Evolutionary conservation across 768 basidiomycete species (phyloP).

Genomic region (Termitomyces sp.): DNA sequence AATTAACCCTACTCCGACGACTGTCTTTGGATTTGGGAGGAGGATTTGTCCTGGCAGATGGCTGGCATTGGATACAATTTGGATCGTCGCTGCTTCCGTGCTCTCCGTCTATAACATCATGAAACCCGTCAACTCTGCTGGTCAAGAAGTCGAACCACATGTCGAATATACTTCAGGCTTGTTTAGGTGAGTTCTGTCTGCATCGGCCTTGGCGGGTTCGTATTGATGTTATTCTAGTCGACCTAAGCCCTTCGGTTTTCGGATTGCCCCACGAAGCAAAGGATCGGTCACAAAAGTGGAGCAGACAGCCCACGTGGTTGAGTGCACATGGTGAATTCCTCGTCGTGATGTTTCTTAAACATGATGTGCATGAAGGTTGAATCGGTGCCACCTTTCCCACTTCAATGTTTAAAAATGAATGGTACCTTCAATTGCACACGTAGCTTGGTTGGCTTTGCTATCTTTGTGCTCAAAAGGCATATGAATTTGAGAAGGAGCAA

Average conservation of each 20-base stretch:
- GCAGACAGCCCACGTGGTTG: slow-evolving; percentile 2
- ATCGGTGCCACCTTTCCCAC: no score
- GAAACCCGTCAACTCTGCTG: not conserved
- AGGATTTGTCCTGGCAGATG: slow-evolving; percentile 7
- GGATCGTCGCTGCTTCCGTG: slow-evolving; percentile 10
- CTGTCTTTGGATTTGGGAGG: slow-evolving; percentile 12
- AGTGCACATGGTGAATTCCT: not conserved
- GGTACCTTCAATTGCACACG: no score
- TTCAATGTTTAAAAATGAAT: no score
- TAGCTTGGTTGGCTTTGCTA: no score
- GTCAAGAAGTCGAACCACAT: slow-evolving; percentile 4
- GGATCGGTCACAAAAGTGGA: not conserved
- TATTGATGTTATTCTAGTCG: not conserved
- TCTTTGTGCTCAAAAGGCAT: not conserved
- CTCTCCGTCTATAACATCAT: not conserved
- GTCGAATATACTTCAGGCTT: slow-evolving; percentile 9
- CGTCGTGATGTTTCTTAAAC: not conserved
- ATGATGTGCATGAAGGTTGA: not conserved
- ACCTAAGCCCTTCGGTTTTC: slow-evolving; percentile 7
- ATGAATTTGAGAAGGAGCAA: no score
- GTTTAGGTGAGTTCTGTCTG: slow-evolving; percentile 1
- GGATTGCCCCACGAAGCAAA: slow-evolving; percentile 5
- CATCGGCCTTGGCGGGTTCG: not conserved
- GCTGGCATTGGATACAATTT: slow-evolving; percentile 8
- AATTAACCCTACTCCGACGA: slow-evolving; percentile 1